Evolutionary conservation across 177 flowering plant genomes (phyloP), one percentile per base, ranked within the genome.

Genomic region (Vitis hybrid): DNA sequence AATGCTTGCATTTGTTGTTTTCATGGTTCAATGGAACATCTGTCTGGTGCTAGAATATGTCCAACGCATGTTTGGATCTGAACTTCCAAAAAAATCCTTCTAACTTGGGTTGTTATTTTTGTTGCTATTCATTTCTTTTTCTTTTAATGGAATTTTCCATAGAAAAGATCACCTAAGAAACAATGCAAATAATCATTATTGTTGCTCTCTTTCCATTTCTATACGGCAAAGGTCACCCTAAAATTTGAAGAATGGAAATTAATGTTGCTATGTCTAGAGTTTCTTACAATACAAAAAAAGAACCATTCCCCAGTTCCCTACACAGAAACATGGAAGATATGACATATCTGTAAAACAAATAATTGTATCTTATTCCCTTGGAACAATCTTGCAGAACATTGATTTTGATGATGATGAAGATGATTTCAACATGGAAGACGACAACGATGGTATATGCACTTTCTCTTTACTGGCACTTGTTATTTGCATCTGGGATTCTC

Each of bases 361-460:
- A 62, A 52, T 15, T 48, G 8, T 64, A 50, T 56, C 62, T 50
- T 15, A 11, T 40, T 4, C 46, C 46, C 46, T 40, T 40, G 6
- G 40, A n/a, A 52, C 19, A 14, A 5, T 74, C 40, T 70, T 74
- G 78, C 84, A 86, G 85, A 76, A 78, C 58, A 30, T 68, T 35
- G 83, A 84, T 67, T 82, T 82, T 61, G 90, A 84, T 68, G 90
- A 86, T 17, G 87, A 86, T 62, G 90, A 86, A 27, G 90, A 82
- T 32, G 87, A 86, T 79, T 86, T 60, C 56, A 86, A 86, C 77
- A 75, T 74, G 75, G 77, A 72, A n/a, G 86, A 79, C 52, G 87
- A 78, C 27, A 50, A 66, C n/a, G 77, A 79, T 55, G 86, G 86
- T 86, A 81, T 84, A 81, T 55, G 79, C 30, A 24, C 65, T 35